Percentiles rank a stretch among this genome's conserved stretches.
Conservation (phyloP, 139 green algal species). For the Chlorella ohadii region DNA sequence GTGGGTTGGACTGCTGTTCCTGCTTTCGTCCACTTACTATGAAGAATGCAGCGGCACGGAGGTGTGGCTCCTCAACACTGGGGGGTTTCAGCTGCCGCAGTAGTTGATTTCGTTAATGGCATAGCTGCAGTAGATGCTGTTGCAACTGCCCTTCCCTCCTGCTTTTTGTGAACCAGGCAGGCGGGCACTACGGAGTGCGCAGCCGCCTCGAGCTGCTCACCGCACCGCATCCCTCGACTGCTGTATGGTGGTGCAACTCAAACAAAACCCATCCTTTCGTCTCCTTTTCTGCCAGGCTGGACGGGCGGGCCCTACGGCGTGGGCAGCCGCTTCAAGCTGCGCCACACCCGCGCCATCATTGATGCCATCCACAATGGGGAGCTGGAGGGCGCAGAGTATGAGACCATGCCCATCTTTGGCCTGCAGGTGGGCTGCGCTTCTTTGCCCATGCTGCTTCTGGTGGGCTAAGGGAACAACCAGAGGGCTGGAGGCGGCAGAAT, state of each 20-base stretch:
- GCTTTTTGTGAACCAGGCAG: background rate
- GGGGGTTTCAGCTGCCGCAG: too few species aligned
- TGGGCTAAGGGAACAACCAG: too few species aligned
- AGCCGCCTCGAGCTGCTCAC: slow-evolving; percentile 91
- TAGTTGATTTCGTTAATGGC: too few species aligned
- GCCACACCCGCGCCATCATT: slow-evolving; percentile 94
- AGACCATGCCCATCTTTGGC: slow-evolving; percentile 82
- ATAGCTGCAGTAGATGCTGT: too few species aligned
- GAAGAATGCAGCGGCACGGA: too few species aligned
- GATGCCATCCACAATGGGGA: slow-evolving; percentile 94
- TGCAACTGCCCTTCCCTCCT: too few species aligned
- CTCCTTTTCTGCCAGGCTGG: slow-evolving; percentile 45
- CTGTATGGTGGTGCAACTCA: too few species aligned
- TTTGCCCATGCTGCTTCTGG: background rate
- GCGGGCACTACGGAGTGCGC: slow-evolving; percentile 82
- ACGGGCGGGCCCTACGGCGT: slow-evolving; percentile 80
- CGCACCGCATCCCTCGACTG: too few species aligned
- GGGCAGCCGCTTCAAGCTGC: slow-evolving; percentile 90
- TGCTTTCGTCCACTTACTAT: too few species aligned
- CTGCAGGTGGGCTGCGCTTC: slow-evolving; percentile 65
- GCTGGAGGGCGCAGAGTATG: slow-evolving; percentile 67
- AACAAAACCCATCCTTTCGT: too few species aligned
- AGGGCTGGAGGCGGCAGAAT: slow-evolving; percentile 49
- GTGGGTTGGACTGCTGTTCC: too few species aligned
- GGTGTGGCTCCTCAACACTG: too few species aligned